A percentile compares a stretch with the other conserved stretches of the same genome.
Conservation (phyloP, 2,329 filamentous ascomycete species). For the Aspergillus japonicus region DNA sequence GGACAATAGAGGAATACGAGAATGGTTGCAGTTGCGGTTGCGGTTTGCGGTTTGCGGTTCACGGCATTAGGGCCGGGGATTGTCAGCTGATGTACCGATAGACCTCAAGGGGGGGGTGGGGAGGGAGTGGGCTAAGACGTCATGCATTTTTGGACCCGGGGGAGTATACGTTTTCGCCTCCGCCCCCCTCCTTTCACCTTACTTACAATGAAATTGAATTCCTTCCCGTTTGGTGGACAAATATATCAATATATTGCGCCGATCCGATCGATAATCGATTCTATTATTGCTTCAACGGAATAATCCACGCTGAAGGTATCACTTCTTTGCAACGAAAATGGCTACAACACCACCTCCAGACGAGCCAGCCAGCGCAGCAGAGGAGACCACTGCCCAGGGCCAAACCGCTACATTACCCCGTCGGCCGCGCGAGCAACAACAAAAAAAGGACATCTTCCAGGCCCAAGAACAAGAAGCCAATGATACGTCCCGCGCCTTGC, state of each 20-base stretch:
- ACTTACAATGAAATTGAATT: no score
- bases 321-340: not conserved
- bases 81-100: not conserved
- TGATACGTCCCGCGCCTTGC: not conserved
- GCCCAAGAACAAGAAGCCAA: not conserved
- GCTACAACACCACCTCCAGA: not conserved
- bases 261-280: not conserved
- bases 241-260: no score
- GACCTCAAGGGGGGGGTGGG: not conserved
- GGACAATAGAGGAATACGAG: not conserved
- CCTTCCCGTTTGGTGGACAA: no score
- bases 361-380: not conserved
- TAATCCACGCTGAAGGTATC: not conserved
- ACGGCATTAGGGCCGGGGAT: not conserved
- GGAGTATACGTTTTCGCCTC: not conserved
- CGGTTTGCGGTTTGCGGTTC: no score
- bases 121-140: not conserved
- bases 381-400: not conserved
- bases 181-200: not conserved
- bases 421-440: not conserved
- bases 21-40: no score
- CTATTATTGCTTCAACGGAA: not conserved
- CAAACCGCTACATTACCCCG: not conserved
- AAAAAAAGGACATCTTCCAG: not conserved
- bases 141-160: not conserved